Evolutionary conservation across 768 basidiomycete species (phyloP).

Genomic region (Phylloporus sp.): DNA sequence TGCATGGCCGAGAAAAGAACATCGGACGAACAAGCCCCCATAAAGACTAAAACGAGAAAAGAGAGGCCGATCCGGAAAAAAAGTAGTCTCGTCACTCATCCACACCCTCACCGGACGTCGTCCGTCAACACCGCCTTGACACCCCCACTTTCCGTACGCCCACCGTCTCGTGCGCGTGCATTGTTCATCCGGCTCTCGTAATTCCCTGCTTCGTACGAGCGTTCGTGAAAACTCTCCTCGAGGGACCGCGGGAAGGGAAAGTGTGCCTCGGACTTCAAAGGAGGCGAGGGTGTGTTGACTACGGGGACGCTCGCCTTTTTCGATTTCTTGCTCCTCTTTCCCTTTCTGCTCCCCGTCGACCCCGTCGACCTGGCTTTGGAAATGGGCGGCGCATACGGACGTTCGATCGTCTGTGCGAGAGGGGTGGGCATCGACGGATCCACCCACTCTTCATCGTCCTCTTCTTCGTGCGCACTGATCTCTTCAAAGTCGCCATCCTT

Average conservation of each 20-base stretch:
- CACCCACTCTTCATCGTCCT: slow-evolving; percentile 57
- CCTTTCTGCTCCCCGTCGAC: slow-evolving; percentile 24
- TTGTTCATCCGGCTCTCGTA: slow-evolving; percentile 60
- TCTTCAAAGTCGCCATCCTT: slow-evolving; percentile 26
- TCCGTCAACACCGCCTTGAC: slow-evolving; percentile 66
- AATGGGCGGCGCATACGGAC: slow-evolving; percentile 26
- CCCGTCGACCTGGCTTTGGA: slow-evolving; percentile 21
- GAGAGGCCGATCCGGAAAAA: slow-evolving; percentile 11
- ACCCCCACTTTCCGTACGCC: slow-evolving; percentile 82
- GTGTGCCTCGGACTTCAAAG: slow-evolving; percentile 34
- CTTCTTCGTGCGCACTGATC: slow-evolving; percentile 28
- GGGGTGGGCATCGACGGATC: slow-evolving; percentile 53
- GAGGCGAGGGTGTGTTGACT: slow-evolving; percentile 36
- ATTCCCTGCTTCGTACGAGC: slow-evolving; percentile 22
- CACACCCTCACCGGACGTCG: slow-evolving; percentile 19
- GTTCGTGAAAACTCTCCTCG: slow-evolving; percentile 32
- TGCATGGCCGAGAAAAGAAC: slow-evolving; percentile 5
- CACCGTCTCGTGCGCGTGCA: slow-evolving; percentile 70
- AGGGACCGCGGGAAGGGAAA: slow-evolving; percentile 63
- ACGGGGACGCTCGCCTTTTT: slow-evolving; percentile 34
- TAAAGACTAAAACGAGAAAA: slow-evolving; percentile 6
- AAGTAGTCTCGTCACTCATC: slow-evolving; percentile 10
- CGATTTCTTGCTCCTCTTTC: slow-evolving; percentile 35
- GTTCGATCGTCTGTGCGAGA: slow-evolving; percentile 22
- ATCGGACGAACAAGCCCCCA: slow-evolving; percentile 8